Base-by-base conservation (phyloP, 2,329 filamentous ascomycete species). In the Sporothrix dimorphospora region DNA sequence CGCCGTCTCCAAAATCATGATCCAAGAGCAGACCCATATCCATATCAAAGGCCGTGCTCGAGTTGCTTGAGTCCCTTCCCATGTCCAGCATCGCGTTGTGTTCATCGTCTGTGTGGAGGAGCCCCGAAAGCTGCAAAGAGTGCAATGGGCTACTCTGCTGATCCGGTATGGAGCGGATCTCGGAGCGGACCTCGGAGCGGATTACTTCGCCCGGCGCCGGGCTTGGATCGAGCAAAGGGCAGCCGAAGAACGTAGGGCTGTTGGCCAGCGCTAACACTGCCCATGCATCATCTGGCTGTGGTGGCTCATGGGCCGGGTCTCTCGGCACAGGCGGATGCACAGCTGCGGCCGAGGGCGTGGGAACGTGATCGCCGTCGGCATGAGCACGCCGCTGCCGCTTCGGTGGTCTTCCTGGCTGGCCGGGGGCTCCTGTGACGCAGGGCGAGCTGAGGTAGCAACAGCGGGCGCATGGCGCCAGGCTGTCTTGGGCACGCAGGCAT, bases 401-500 rank as follows among this genome's bases (percentile, higher is more conserved):
- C 1, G 53, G 69, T 9, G 69, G 69, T 30, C 69, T 40, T 34
- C 69, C 69, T 16, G 57, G 69, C 9, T 45, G 42, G 21, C 69
- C 69, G 11, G 69, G 9, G 7, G 69, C 53, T 11, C 69, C 69
- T 1, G 69, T 70, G 4, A 70, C 55, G 55, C 69, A 70, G 1
- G 21, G 24, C 12, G 53, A 45, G 42, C 34, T 38, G 11, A 61
- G 27, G 34, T 63, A 40, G 9, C 40, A 24, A 19, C 69, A 70
- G 16, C 69, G 53, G 40, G 69, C 69, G 42, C 69, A 70, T 1
- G 69, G 27, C 40, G 53, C 69, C 51, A 30, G 63, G 30, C 69
- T 70, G 51, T 63, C 69, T 16, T 63, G 53, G 6, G 55, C 12
- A 4, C 69, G 69, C 3, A 63, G 55, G 11, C 69, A 70, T 11